Evolutionary conservation across 2,329 filamentous ascomycete species (phyloP), one percentile per base, ranked within the genome.

Genomic region (Alternaria longipes): DNA sequence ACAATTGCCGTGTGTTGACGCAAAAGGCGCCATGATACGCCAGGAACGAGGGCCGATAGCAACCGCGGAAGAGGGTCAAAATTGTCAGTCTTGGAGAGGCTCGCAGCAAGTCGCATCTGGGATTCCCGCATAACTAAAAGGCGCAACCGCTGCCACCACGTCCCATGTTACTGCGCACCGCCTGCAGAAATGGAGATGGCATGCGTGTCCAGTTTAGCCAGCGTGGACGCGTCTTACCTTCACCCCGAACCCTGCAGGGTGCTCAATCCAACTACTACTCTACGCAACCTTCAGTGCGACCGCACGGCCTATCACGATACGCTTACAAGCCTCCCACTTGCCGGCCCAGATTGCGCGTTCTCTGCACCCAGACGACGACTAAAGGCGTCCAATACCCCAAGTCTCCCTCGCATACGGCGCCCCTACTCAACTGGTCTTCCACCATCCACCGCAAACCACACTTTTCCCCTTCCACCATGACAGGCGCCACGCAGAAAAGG

Each of bases 151-250:
- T 66, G 69, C 64, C 59, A 63, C 64, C 44, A 51, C 64, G 54
- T 65, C 56, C 62, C 69, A 77, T 76, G 74, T 72, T 71, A 54
- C 67, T 71, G 69, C 72, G 70, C 67, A 66, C 66, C 62, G 58
- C 55, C 41, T 64, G 67, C 66, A 70, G 71, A 64, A 55, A 78
- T 75, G 76, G 54, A 57, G 26, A 78, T 76, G 76, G 75, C 71
- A 56, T 74, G 70, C 67, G 68, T 67, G 69, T 73, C 62, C 46
- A 36, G 30, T 65, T 71, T 70, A 69, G 70, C 73, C 70, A 71
- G 54, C 64, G 71, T 67, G 71, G 74, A 72, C 70, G 69, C 56
- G 65, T 67, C 45, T 55, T 54, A 52, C 54, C 53, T 40, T 53
- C 63, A 57, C 59, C 45, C 49, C 65, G 58, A 53, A 65, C 61